phyloP scores from a whole-genome alignment of 805 yeast species.

The Ogataea degrootiae region DNA sequence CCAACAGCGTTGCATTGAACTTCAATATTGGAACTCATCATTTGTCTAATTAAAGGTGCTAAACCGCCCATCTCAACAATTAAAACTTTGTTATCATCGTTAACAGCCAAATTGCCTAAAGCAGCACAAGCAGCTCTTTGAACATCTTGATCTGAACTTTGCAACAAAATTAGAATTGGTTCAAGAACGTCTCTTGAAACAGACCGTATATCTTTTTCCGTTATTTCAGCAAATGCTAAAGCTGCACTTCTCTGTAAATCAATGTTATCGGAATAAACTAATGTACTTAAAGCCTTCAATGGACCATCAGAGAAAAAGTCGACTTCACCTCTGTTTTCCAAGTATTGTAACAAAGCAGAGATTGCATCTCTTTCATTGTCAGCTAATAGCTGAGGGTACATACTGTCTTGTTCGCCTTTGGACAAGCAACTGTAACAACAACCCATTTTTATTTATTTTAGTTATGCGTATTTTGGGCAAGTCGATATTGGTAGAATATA shows the following conservation, averaged over 20 bases:
- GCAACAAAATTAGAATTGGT: slow-evolving; percentile 84
- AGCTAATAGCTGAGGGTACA: slow-evolving; percentile 78
- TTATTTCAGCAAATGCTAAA: slow-evolving; percentile 95
- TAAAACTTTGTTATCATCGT: slow-evolving; percentile 86
- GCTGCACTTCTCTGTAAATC: slow-evolving; percentile 97
- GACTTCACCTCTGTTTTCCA: slow-evolving; percentile 83
- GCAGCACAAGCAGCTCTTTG: slow-evolving; percentile 99
- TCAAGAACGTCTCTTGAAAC: slow-evolving; percentile 90
- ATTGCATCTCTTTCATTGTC: slow-evolving; percentile 98
- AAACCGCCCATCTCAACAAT: slow-evolving; percentile 98
- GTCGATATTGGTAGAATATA: too few species aligned
- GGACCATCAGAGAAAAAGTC: slow-evolving; percentile 90
- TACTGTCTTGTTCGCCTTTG: slow-evolving; percentile 44
- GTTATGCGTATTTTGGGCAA: neutral
- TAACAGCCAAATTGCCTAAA: slow-evolving; percentile 94
- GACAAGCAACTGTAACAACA: slow-evolving; percentile 45
- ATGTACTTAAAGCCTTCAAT: slow-evolving; percentile 79
- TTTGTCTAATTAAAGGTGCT: slow-evolving; percentile 92
- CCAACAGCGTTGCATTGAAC: slow-evolving; percentile 99
- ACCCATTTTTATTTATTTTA: slow-evolving; percentile 36
- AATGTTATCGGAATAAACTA: slow-evolving; percentile 91
- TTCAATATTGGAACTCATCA: slow-evolving; percentile 95
- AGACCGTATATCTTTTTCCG: slow-evolving; percentile 90
- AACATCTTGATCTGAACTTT: slow-evolving; percentile 86
- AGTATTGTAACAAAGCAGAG: slow-evolving; percentile 77